Conservation (phyloP, 208 protist genomes). For the Phytomonas serpens region DNA sequence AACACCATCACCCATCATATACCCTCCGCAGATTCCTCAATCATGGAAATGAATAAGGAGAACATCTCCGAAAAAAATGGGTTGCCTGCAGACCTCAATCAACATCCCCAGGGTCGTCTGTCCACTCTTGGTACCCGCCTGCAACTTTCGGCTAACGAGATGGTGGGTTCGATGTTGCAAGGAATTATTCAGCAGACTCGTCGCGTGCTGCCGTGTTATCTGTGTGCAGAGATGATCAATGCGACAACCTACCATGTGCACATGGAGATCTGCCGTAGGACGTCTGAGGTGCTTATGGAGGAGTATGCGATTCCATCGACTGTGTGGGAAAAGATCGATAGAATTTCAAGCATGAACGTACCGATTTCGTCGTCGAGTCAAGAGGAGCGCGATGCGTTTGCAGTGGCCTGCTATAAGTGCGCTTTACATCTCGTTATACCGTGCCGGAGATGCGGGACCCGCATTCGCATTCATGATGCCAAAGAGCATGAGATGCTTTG, state of each 20-base stretch:
- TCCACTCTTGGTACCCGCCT: neutral
- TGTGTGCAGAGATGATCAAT: conserved; percentile 53
- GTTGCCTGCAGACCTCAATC: neutral
- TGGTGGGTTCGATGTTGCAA: conserved; percentile 43
- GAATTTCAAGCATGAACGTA: conserved; percentile 14
- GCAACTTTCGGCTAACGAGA: conserved; percentile 1
- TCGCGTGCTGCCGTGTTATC: conserved; percentile 61
- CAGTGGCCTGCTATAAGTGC: conserved; percentile 29
- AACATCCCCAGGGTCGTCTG: neutral
- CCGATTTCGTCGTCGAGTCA: conserved; percentile 17
- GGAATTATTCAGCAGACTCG: conserved; percentile 55
- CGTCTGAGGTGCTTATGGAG: conserved; percentile 25
- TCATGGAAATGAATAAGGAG: neutral
- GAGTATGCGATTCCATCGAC: conserved; percentile 19
- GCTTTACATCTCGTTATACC: conserved; percentile 46
- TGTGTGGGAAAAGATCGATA: conserved; percentile 13
- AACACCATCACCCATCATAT: neutral
- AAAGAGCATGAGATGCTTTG: conserved; percentile 69
- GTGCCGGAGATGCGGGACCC: conserved; percentile 44
- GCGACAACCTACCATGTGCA: conserved; percentile 43
- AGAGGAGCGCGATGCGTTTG: conserved; percentile 31
- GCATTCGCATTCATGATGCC: conserved; percentile 55
- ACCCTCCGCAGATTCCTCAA: neutral
- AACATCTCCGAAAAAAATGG: neutral
- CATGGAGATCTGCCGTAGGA: conserved; percentile 31